Evolutionary conservation across 495 filamentous ascomycete genomes (phyloP), one percentile per base, ranked within the genome.

Genomic region (Venustampulla echinocandica): DNA sequence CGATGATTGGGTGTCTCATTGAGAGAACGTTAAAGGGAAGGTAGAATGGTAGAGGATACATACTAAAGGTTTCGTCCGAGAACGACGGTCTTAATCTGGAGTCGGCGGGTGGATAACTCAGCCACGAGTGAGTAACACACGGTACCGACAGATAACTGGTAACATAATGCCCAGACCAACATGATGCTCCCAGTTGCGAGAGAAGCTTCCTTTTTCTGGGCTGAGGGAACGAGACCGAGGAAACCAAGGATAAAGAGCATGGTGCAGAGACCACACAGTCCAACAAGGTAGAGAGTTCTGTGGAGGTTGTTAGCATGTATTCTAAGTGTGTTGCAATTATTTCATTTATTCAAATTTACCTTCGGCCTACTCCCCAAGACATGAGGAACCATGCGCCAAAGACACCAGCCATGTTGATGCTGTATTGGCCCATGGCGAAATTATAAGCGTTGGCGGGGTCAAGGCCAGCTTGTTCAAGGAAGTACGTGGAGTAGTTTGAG

Each of bases 51-150:
- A n/a, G n/a, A n/a, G n/a, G n/a, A n/a, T n/a, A n/a, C n/a, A n/a
- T n/a, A n/a, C n/a, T 87, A 88, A 24, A 84, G 65, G 44, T 81
- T 78, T 33, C 85, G 77, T 3, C 80, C 80, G 0, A 85, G 70
- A 3, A 81, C 80, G 36, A 84, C 79, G 1, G 85, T 87, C 68
- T 89, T 87, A 59, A 83, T 81, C 42, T 85, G 82, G 3, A 90
- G 70, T 1, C 85, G 73, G 24, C 81, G 73, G 2, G 84, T 82
- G 4, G 83, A 82, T 4, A 88, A 61, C 56, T 89, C 85, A 5
- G 80, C 75, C 10, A 89, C 84, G 17, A 90, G 71, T 0, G 81
- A 85, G 59, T 86, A 90, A 55, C 80, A 82, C 17, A 90, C 81
- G 0, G 84, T 86, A 0, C 85, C 85, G 24, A 90, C 82, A 0